Evolutionary conservation across 441 rosid species (phyloP), one percentile per base, ranked within the genome.

Genomic region (Pelargonium fulgidum): DNA sequence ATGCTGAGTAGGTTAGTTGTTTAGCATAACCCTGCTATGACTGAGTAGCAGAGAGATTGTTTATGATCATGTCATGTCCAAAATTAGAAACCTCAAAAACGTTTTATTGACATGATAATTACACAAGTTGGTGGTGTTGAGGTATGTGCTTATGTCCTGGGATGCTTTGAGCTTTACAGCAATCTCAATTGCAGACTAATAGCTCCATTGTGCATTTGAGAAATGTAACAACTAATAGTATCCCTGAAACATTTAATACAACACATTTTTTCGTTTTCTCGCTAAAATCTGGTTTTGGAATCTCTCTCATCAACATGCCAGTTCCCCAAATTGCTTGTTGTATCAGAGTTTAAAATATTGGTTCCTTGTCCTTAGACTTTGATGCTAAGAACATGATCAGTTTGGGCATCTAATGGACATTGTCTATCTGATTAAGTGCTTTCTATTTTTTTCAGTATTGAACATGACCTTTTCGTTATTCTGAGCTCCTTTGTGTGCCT

Each of bases 391-490:
- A 62, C 65, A 62, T 4, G 33, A 29, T 24, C 65, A 26, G 17
- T 58, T 3, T 16, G 26, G 29, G 16, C 62, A 58, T 58, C 62
- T 58, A 24, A 58, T 58, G 29, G 29, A 17, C 24, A 20, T 11
- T 58, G 62, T 62, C 42, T 68, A 22, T 66, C 41, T 66, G 59
- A 41, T 58, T 67, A 36, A 16, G 69, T 75, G 24, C 20, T 19
- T 33, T 16, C 59, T 56, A 45, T 24, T 61, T 70, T 2, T n/a
- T 24, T 69, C 59, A 14, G 50, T 7, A 14, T 14, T 54, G 56
- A 50, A n/a, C 36, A 14, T 10, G 7, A 47, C 7, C 9, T 36
- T 66, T 66, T 20, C n/a, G 44, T 16, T 41, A 47, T 7, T 45
- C 42, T 20, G 62, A 24, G 22, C 61, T 66, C 54, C 59, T 17